Evolutionary conservation across 768 basidiomycete species (phyloP).

Genomic region (Chiua virens): DNA sequence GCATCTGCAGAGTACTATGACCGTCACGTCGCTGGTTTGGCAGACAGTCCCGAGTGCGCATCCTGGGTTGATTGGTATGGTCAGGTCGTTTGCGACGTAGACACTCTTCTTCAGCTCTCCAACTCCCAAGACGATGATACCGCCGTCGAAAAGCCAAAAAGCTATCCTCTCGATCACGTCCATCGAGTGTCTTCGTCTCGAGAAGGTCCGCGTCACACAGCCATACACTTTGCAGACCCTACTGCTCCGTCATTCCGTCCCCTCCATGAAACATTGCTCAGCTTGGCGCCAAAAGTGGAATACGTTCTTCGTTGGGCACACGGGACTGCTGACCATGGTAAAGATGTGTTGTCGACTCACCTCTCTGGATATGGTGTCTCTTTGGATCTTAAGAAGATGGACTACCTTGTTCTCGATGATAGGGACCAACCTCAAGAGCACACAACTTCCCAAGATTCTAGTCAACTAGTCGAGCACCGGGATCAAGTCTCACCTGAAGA

Average conservation of each 20-base stretch:
- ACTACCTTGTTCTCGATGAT: slow-evolving; percentile 94
- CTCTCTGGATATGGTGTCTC: slow-evolving; percentile 91
- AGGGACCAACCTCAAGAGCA: slow-evolving; percentile 37
- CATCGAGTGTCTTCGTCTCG: slow-evolving; percentile 49
- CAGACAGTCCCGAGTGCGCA: slow-evolving; percentile 41
- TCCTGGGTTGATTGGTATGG: slow-evolving; percentile 91
- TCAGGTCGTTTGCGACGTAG: slow-evolving; percentile 63
- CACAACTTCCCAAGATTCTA: background rate
- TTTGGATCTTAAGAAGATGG: slow-evolving; percentile 94
- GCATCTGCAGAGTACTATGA: slow-evolving; percentile 79
- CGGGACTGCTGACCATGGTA: slow-evolving; percentile 36
- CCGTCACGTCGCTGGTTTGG: slow-evolving; percentile 31
- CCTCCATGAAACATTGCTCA: slow-evolving; percentile 66
- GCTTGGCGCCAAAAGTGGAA: slow-evolving; percentile 50
- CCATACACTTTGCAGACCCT: slow-evolving; percentile 77
- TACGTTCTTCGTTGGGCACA: slow-evolving; percentile 64
- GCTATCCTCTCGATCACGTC: slow-evolving; percentile 79
- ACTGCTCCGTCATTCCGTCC: slow-evolving; percentile 65
- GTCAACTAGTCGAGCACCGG: background rate
- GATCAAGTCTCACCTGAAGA: slow-evolving; percentile 21
- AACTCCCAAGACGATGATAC: slow-evolving; percentile 45
- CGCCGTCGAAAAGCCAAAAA: slow-evolving; percentile 29
- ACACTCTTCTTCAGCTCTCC: slow-evolving; percentile 54
- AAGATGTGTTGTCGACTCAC: slow-evolving; percentile 35
- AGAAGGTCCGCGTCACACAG: slow-evolving; percentile 54